Evolutionary conservation across 345 rosid species (phyloP), one percentile per base, ranked within the genome.

Genomic region (Tarenaya hassleriana): DNA sequence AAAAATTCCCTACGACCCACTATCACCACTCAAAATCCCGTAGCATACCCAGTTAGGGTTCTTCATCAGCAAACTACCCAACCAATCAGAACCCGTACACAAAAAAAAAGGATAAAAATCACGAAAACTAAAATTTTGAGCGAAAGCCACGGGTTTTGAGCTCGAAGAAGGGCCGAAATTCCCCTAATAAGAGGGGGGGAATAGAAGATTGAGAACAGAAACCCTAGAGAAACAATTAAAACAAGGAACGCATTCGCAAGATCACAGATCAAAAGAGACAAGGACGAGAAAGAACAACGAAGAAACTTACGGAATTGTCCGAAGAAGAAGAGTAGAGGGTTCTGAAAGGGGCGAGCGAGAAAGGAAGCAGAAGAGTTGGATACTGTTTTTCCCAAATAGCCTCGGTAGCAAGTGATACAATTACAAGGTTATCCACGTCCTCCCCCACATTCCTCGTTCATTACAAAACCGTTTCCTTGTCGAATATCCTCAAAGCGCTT

Each of bases 401-500:
- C 57, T 41, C 51, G 0, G 4, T 9, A 16, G 13, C 0, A 11
- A 10, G 1, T n/a, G n/a, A n/a, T n/a, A n/a, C n/a, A n/a, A n/a
- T n/a, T n/a, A n/a, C 0, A 10, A 20, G 60, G 67, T 4, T 54
- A 39, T 54, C 40, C 1, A 53, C 35, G 60, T 53, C 60, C 40
- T 1, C 13, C 32, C 31, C n/a, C 4, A 10, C 52, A 7, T 41
- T 5, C 52, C 33, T n/a, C 32, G 8, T 42, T 48, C 21, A 39
- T 2, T 49, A 39, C 53, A 45, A 33, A 62, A 8, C 52, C 55
- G 52, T 62, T 53, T 62, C 53, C 46, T 52, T 62, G n/a, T 62
- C 54, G 41, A 62, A 54, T 52, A 58, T 52, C 58, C 41, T 41
- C 46, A 2, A 41, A 41, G 17, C 34, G 24, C 8, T 47, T 24